Evolutionary conservation across 2,329 filamentous ascomycete species (phyloP).

Genomic region (Neophaeococcomyces mojaviensis): DNA sequence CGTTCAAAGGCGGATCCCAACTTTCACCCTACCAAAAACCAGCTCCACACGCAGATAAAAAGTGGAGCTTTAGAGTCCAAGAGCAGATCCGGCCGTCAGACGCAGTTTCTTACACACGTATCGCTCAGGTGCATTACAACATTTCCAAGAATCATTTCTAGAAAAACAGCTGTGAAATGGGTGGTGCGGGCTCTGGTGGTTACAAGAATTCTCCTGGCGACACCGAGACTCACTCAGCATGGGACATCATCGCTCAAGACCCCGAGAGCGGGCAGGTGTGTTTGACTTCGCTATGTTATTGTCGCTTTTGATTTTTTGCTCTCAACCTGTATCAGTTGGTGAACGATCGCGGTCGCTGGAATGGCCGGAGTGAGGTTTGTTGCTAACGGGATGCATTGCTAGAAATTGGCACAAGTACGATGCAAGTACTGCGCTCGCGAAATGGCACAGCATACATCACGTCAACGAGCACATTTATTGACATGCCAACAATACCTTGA

Average conservation of each 20-base stretch:
- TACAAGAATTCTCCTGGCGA: conserved; percentile 25
- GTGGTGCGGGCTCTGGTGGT: conserved; percentile 23
- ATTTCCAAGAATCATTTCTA: neutral
- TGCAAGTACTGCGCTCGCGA: conserved; percentile 25
- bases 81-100: conserved; percentile 4
- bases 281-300: conserved; percentile 4
- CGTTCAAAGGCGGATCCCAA: no score
- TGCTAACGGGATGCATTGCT: neutral
- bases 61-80: no score
- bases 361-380: no score
- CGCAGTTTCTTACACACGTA: neutral
- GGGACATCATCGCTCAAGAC: conserved; percentile 23
- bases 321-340: neutral
- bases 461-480: conserved; percentile 24
- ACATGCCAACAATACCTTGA: conserved; percentile 22
- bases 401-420: conserved; percentile 25
- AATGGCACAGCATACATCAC: conserved; percentile 25
- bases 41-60: no score
- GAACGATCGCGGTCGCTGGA: no score
- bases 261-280: conserved; percentile 20
- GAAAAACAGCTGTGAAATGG: conserved; percentile 14
- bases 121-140: conserved; percentile 6
- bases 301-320: neutral
- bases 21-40: no score
- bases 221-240: conserved; percentile 24